Percentiles rank a stretch among this genome's conserved stretches.
phyloP scores from a whole-genome alignment of 805 yeast species.

The Candida ficus region DNA sequence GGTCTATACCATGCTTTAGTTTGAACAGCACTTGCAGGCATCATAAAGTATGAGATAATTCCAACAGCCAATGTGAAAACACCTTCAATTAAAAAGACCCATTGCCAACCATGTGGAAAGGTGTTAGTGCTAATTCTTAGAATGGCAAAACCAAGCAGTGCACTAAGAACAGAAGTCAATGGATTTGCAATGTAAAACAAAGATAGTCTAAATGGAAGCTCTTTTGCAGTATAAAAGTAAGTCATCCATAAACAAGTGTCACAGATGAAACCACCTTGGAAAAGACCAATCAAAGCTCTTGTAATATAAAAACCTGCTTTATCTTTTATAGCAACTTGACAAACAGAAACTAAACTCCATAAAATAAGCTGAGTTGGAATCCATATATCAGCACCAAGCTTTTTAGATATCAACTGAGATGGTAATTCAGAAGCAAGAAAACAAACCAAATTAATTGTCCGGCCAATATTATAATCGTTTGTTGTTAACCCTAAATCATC shows the following conservation, averaged over 20 bases:
- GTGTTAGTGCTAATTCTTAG: conserved; percentile 41
- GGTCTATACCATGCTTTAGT: conserved; percentile 45
- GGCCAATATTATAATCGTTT: conserved; percentile 54
- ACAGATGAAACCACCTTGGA: conserved; percentile 67
- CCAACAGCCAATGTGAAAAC: conserved; percentile 52
- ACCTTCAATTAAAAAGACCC: conserved; percentile 67
- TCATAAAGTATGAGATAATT: conserved; percentile 35
- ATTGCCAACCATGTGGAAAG: conserved; percentile 63
- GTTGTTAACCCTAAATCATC: conserved; percentile 47
- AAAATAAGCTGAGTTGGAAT: conserved; percentile 52
- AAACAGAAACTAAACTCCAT: conserved; percentile 53
- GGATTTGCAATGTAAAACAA: conserved; percentile 56
- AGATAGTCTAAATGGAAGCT: conserved; percentile 54
- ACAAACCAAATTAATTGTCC: conserved; percentile 40
- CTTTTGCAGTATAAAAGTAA: conserved; percentile 58
- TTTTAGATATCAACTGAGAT: conserved; percentile 56
- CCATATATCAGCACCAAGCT: conserved; percentile 56
- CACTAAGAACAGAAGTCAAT: conserved; percentile 39
- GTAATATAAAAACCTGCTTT: conserved; percentile 40
- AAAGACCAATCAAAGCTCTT: conserved; percentile 45
- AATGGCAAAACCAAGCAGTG: conserved; percentile 45
- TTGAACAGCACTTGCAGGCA: conserved; percentile 55
- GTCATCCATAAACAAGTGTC: conserved; percentile 61
- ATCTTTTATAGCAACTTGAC: conserved; percentile 41
- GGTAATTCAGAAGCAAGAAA: conserved; percentile 63